Conservation (phyloP, 129 eudicot genomes). For the Escallonia herrerae region DNA sequence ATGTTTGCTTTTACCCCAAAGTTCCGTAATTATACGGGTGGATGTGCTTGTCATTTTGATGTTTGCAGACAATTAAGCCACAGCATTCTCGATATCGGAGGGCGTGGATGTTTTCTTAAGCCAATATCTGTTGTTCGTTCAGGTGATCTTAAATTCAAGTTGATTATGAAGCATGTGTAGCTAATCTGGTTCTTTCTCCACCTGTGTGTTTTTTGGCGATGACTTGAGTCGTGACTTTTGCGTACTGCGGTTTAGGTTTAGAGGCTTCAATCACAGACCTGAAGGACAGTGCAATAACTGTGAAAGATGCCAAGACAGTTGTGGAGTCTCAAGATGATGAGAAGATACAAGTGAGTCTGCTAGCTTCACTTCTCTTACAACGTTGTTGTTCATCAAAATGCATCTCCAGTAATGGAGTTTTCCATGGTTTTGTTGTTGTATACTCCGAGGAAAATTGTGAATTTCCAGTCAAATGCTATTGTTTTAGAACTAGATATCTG, state of each 20-base stretch:
- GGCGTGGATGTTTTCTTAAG: slow-evolving; percentile 24
- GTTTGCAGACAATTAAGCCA: slow-evolving; percentile 31
- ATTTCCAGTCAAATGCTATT: background rate
- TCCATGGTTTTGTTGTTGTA: slow-evolving; percentile 2
- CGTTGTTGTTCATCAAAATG: background rate
- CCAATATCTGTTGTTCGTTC: slow-evolving; percentile 63
- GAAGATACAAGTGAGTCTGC: slow-evolving; percentile 65
- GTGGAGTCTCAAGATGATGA: slow-evolving; percentile 68
- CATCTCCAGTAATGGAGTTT: background rate
- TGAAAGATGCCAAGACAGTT: slow-evolving; percentile 50
- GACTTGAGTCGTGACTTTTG: background rate
- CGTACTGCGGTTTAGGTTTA: slow-evolving; percentile 40
- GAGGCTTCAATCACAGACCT: slow-evolving; percentile 60
- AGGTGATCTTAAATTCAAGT: slow-evolving; percentile 33
- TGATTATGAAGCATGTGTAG: slow-evolving; percentile 2
- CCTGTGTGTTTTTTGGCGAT: background rate
- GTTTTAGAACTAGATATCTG: background rate
- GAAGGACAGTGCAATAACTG: slow-evolving; percentile 31
- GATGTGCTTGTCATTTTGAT: background rate
- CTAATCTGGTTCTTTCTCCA: background rate
- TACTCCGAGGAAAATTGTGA: background rate
- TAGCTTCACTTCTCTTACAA: slow-evolving; percentile 17
- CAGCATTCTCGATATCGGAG: slow-evolving; percentile 14
- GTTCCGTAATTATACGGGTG: too few relatives aligned
- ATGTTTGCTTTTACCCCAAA: too few relatives aligned